Evolutionary conservation across 1,284 basidiomycete genomes (phyloP).

Genomic region (Rhodotorula glutinis): DNA sequence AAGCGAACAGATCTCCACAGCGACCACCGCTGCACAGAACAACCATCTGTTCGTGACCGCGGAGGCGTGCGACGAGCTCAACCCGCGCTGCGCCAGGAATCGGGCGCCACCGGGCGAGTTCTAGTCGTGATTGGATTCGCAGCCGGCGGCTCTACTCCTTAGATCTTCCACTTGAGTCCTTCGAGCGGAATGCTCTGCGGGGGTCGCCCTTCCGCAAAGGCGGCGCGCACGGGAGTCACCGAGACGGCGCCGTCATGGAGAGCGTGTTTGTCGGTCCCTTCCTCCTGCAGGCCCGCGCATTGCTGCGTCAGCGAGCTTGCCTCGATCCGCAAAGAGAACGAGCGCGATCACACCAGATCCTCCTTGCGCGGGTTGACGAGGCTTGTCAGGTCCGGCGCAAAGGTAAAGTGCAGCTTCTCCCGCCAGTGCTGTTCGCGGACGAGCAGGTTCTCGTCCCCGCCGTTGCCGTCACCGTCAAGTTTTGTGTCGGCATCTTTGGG

Average conservation of each 20-base stretch:
- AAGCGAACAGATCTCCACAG: no score
- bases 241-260: constrained; percentile 61
- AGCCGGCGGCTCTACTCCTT: not conserved
- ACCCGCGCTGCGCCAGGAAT: no score
- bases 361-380: constrained; percentile 63
- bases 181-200: constrained; percentile 19
- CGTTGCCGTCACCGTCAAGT: not conserved
- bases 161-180: constrained; percentile 22
- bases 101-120: no score
- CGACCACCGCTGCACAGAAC: no score
- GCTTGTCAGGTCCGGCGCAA: constrained; percentile 69
- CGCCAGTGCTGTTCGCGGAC: constrained; percentile 26
- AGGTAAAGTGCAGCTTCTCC: constrained; percentile 65
- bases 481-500: constrained; percentile 2
- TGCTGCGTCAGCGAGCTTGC: not conserved
- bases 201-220: constrained; percentile 57
- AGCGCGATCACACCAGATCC: constrained; percentile 53
- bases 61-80: no score
- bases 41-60: not conserved
- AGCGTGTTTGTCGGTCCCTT: constrained; percentile 78
- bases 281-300: constrained; percentile 26
- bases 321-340: not conserved
- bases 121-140: no score
- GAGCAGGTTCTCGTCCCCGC: constrained; percentile 7
- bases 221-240: constrained; percentile 68